Conservation (phyloP, 331 rosid species). For the Quercus tomentella region DNA sequence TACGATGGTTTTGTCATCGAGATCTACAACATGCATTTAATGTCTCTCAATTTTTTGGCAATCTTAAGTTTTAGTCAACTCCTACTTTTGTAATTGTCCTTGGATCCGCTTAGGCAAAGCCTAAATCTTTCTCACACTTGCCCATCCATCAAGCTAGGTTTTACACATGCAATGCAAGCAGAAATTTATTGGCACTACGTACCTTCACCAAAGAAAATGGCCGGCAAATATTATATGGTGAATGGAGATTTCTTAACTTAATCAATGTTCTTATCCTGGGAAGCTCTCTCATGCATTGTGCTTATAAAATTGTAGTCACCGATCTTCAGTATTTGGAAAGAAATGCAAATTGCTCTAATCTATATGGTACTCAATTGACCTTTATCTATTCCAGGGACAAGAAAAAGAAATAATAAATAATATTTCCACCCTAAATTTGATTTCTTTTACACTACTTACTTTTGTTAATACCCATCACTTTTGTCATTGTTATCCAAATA, state of each 20-base stretch:
- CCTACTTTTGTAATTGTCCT: background rate
- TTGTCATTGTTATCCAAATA: no score
- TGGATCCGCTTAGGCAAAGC: background rate
- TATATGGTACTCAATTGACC: no score
- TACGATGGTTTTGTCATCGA: slow-evolving; percentile 14
- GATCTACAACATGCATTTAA: slow-evolving; percentile 17
- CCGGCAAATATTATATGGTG: background rate
- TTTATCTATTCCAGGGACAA: no score
- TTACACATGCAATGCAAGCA: slow-evolving; percentile 20
- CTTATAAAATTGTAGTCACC: background rate
- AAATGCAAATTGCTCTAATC: background rate
- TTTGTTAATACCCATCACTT: no score
- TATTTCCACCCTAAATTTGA: no score
- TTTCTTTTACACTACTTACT: no score
- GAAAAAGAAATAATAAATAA: no score
- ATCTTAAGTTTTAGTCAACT: background rate
- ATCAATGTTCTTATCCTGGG: background rate
- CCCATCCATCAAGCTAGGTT: slow-evolving; percentile 11
- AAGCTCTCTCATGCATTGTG: background rate
- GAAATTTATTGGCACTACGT: background rate
- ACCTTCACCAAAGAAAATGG: background rate
- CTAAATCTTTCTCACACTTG: background rate
- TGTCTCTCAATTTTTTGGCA: background rate
- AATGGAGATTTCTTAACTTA: background rate
- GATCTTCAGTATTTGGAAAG: background rate